These are phyloP conservation scores for Camelina laxa DNA, from an alignment of 345 rosid species.

Conservation along the genomic window DNA sequence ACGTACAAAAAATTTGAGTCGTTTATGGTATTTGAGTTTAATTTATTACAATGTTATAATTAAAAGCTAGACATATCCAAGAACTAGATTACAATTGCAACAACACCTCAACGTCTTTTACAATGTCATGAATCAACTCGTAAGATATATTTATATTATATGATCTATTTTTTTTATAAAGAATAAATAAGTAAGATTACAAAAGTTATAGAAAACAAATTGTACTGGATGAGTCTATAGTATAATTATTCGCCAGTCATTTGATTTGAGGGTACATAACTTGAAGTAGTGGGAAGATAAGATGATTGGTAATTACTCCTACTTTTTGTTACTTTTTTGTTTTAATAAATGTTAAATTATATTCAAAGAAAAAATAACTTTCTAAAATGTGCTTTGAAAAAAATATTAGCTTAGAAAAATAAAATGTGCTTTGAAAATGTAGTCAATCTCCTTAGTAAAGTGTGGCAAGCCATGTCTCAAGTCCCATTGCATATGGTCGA, in stretches of 20 bases:
- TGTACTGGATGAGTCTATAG: conserved; percentile 12
- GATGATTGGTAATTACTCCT: conserved; percentile 7
- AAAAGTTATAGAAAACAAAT: not conserved
- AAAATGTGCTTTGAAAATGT: too few species aligned
- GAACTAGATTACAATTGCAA: conserved; percentile 21
- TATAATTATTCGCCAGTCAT: conserved; percentile 61
- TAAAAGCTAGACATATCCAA: conserved; percentile 13
- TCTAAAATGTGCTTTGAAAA: too few species aligned
- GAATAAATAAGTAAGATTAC: not conserved
- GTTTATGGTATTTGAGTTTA: not conserved
- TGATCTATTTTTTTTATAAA: not conserved
- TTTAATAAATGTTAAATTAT: too few species aligned
- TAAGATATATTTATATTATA: not conserved
- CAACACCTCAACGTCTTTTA: conserved; percentile 33
- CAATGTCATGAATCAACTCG: conserved; percentile 25
- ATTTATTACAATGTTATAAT: not conserved
- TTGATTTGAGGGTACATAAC: conserved; percentile 24
- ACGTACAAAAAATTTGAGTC: conserved; percentile 21
- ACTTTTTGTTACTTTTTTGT: not conserved
- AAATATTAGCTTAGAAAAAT: too few species aligned
- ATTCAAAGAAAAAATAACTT: too few species aligned
- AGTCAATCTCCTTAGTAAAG: too few species aligned
- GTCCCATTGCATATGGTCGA: too few species aligned
- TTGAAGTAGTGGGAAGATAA: conserved; percentile 1
- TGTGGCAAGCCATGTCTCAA: too few species aligned